These are phyloP conservation scores for Allantophomopsis lycopodina DNA, from an alignment of 2,329 filamentous ascomycete species.

Conservation along the genomic window DNA sequence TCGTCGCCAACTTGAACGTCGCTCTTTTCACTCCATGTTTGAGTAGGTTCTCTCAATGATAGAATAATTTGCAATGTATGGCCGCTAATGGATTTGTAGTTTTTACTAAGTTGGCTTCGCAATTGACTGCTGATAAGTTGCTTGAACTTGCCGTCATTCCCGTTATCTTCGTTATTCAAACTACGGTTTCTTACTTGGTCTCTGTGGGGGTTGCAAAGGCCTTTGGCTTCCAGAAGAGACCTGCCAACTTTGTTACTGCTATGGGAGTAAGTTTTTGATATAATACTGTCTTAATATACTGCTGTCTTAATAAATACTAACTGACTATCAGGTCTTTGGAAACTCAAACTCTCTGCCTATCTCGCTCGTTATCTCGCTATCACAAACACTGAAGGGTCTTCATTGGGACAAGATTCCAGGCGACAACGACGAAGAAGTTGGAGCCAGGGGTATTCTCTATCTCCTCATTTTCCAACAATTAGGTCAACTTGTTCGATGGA, in stretches of 20 bases:
- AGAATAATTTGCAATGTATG: too few relatives aligned
- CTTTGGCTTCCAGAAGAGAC: constrained; percentile 72
- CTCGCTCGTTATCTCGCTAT: constrained; percentile 85
- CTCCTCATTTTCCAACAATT: constrained; percentile 96
- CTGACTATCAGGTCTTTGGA: constrained; percentile 56
- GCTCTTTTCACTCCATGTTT: constrained; percentile 94
- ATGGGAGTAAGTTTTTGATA: constrained; percentile 54
- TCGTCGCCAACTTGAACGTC: constrained; percentile 91
- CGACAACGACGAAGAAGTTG: constrained; percentile 92
- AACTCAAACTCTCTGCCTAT: constrained; percentile 98
- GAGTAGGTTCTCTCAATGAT: constrained; percentile 38
- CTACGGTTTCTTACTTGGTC: constrained; percentile 70
- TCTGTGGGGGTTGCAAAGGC: constrained; percentile 56
- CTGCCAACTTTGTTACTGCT: constrained; percentile 86
- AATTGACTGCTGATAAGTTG: constrained; percentile 84
- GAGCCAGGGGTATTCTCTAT: constrained; percentile 85
- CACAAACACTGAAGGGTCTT: constrained; percentile 79
- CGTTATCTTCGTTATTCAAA: constrained; percentile 85
- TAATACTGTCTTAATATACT: constrained; percentile 3
- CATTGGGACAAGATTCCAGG: constrained; percentile 88
- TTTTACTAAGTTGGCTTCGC: constrained; percentile 92
- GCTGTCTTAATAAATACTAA: constrained; percentile 5
- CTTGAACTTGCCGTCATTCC: constrained; percentile 86
- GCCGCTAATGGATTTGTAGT: constrained; percentile 34
- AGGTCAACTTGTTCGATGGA: constrained; percentile 90